Base-by-base conservation (phyloP, 768 basidiomycete genomes). In the Termitomyces sp. region DNA sequence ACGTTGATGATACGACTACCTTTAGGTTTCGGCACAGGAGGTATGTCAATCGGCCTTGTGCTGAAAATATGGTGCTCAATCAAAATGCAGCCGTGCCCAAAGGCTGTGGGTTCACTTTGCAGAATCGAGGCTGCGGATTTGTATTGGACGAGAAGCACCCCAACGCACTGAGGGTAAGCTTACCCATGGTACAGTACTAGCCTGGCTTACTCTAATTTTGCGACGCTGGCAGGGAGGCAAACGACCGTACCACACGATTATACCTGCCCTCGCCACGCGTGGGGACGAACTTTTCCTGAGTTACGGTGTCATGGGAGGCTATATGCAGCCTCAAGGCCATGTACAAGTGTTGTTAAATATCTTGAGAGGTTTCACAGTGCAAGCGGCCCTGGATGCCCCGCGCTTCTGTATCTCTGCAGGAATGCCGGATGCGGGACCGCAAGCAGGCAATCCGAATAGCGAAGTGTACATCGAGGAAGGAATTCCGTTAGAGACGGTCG, bases 311-410 rank as follows among this genome's bases (percentile, higher is more conserved):
- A 94, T 95, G 94, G 91, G 90, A 54, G 90, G 89, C 1, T 92
- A 83, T 70, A 94, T 93, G 90, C 91, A 97, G 83, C 96, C 96
- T 1, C 94, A 96, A 78, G 95, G 97, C 0, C 96, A 98, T 63
- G 81, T 98, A 3, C 97, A 99, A 71, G 94, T 98, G 7, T 76
- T 98, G 25, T 72, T 98, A 28, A 97, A 94, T 67, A 81, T 97
- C 51, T 79, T 98, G 27, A 82, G 94, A 45, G 95, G 95, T 2
- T 91, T 84, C 69, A 89, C 86, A 2, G 80, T 85, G 0, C 97
- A 99, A 72, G 84, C 91, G 3, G 91, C 94, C 14, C 81, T 99
- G 37, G 96, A 98, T 70, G 89, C 94, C 0, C 96, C 95, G 9
- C 85, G 96, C 14, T 97, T 98, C 75, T 98, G 95, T 67, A 98